Conservation (phyloP, 441 rosid genomes). For the Pelargonium cotyledonis region DNA sequence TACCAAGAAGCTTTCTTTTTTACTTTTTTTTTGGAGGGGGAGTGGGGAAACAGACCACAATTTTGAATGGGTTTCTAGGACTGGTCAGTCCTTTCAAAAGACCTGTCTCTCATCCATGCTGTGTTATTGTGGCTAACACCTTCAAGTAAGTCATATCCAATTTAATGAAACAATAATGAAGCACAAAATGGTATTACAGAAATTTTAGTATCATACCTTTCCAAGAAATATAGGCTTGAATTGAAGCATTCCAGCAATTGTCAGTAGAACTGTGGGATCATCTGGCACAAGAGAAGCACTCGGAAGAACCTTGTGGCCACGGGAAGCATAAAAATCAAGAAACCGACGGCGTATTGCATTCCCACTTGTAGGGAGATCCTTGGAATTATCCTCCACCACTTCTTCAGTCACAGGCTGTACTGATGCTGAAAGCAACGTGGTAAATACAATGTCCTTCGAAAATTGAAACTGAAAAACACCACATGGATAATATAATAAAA, state of each 20-base stretch:
- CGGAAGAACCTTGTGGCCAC: constrained; percentile 81
- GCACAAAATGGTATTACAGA: constrained; percentile 6
- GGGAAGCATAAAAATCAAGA: constrained; percentile 81
- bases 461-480: constrained; percentile 21
- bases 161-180: neutral
- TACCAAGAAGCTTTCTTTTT: neutral
- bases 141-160: neutral
- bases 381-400: constrained; percentile 32
- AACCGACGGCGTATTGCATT: constrained; percentile 70
- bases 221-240: constrained; percentile 93
- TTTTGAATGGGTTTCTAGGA: neutral
- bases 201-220: constrained; percentile 34
- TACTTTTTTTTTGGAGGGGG: no score
- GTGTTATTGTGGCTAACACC: neutral
- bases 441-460: constrained; percentile 21
- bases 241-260: constrained; percentile 97
- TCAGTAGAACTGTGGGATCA: constrained; percentile 86
- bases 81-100: neutral
- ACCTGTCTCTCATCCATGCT: neutral
- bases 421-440: constrained; percentile 50
- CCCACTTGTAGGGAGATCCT: constrained; percentile 49
- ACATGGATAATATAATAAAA: constrained; percentile 14
- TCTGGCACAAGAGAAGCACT: constrained; percentile 92
- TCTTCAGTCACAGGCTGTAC: constrained; percentile 57
- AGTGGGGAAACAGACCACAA: neutral